Percentiles rank a stretch among this genome's conserved stretches.
phyloP scores from a whole-genome alignment of 805 yeast species.

The Maudiozyma saulgeensis region DNA sequence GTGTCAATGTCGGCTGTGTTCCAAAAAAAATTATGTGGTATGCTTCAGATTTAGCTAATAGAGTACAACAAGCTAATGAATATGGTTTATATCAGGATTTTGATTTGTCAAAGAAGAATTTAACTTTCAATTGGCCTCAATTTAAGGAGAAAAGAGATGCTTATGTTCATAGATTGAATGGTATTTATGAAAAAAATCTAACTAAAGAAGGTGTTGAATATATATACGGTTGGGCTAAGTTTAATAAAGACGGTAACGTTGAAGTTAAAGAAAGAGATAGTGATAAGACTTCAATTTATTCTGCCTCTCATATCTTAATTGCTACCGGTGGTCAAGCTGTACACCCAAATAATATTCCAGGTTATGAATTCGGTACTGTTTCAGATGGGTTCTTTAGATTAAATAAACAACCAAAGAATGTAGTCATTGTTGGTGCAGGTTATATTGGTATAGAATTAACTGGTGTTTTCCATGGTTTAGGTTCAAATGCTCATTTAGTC shows the following conservation, averaged over 20 bases:
- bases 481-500: constrained; percentile 75
- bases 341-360: constrained; percentile 58
- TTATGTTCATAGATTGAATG: constrained; percentile 76
- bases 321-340: constrained; percentile 91
- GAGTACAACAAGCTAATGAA: constrained; percentile 61
- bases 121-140: constrained; percentile 69
- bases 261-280: constrained; percentile 63
- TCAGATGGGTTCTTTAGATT: constrained; percentile 88
- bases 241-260: constrained; percentile 60
- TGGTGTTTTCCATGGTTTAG: constrained; percentile 86
- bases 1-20: constrained; percentile 98
- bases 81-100: constrained; percentile 68
- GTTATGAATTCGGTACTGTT: constrained; percentile 72
- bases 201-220: constrained; percentile 82
- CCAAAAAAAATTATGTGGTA: constrained; percentile 99
- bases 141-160: constrained; percentile 89
- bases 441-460: constrained; percentile 94
- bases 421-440: constrained; percentile 96
- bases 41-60: constrained; percentile 81
- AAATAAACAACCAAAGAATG: constrained; percentile 76
- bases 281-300: constrained; percentile 46
- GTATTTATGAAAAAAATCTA: constrained; percentile 84
- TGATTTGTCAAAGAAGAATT: constrained; percentile 38
- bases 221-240: constrained; percentile 78
- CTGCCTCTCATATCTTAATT: constrained; percentile 76